A percentile compares a stretch with the other conserved stretches of the same genome.
Evolutionary conservation across 2,329 filamentous ascomycete genomes (phyloP).

Genomic region (Arthroderma sp.): DNA sequence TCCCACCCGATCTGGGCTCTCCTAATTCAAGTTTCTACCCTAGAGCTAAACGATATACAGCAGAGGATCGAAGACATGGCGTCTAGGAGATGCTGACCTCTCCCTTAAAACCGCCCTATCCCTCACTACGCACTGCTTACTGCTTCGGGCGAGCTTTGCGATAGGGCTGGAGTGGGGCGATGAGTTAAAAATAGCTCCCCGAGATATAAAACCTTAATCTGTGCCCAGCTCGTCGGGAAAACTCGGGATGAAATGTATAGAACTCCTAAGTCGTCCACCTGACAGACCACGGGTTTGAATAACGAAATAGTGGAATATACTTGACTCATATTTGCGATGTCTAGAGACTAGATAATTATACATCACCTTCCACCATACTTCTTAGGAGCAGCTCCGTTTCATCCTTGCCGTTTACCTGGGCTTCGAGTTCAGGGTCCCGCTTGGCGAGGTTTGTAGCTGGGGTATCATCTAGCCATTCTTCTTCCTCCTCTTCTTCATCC

Average conservation of each 20-base stretch:
- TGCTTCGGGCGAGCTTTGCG: too few species aligned
- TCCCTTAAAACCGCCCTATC: not conserved
- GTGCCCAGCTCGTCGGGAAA: not conserved
- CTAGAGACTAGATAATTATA: not conserved
- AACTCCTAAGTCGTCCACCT: too few species aligned
- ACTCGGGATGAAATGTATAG: too few species aligned
- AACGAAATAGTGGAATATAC: too few species aligned
- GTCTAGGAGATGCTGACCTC: too few species aligned
- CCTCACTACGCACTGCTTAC: not conserved
- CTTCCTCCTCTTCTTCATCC: conserved; percentile 6
- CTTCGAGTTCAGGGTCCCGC: not conserved
- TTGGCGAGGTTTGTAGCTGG: not conserved
- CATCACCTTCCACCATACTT: not conserved
- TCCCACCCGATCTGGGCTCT: too few species aligned
- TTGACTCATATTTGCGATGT: not conserved
- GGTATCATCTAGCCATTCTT: not conserved
- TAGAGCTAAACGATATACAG: too few species aligned
- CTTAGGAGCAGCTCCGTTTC: not conserved
- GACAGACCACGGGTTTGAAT: too few species aligned
- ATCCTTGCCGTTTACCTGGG: not conserved
- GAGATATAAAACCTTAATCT: not conserved
- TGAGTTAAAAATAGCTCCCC: too few species aligned
- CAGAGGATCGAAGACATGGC: too few species aligned
- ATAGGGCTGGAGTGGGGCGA: too few species aligned
- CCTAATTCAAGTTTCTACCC: too few species aligned